These are phyloP conservation scores for Primulina tabacum DNA, from an alignment of 257 asterid genomes.

Conservation along the genomic window DNA sequence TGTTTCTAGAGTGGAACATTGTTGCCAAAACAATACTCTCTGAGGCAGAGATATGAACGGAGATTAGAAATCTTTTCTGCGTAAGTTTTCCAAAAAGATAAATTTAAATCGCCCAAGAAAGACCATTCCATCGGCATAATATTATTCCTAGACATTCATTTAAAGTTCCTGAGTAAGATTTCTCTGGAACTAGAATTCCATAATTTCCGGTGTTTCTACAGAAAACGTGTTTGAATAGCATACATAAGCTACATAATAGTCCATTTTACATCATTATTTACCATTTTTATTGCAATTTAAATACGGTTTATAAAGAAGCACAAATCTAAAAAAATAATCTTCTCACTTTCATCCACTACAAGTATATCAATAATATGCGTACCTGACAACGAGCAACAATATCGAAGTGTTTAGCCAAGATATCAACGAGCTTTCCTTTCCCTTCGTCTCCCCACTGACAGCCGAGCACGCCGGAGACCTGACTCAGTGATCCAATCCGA, in stretches of 20 bases:
- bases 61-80: not conserved
- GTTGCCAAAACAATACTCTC: not conserved
- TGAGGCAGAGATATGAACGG: not conserved
- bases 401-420: slow-evolving; percentile 83
- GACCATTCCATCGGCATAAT: not conserved
- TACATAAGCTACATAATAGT: not conserved
- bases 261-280: not conserved
- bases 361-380: not conserved
- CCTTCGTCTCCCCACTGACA: slow-evolving; percentile 99
- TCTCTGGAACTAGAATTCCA: not conserved
- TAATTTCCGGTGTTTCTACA: not conserved
- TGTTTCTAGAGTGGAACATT: not conserved
- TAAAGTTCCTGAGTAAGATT: not conserved
- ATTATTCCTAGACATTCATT: no score
- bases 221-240: not conserved
- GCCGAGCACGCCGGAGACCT: slow-evolving; percentile 93
- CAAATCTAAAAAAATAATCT: not conserved
- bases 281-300: not conserved
- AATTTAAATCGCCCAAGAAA: not conserved
- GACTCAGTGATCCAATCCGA: slow-evolving; percentile 77
- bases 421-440: slow-evolving; percentile 91
- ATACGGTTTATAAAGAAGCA: not conserved
- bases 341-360: not conserved
- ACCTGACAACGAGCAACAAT: slow-evolving; percentile 99
- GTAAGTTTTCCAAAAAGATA: not conserved